Evolutionary conservation across 371 early-diverging fungal genomes (phyloP).

Genomic region (Synchytrium microbalum): DNA sequence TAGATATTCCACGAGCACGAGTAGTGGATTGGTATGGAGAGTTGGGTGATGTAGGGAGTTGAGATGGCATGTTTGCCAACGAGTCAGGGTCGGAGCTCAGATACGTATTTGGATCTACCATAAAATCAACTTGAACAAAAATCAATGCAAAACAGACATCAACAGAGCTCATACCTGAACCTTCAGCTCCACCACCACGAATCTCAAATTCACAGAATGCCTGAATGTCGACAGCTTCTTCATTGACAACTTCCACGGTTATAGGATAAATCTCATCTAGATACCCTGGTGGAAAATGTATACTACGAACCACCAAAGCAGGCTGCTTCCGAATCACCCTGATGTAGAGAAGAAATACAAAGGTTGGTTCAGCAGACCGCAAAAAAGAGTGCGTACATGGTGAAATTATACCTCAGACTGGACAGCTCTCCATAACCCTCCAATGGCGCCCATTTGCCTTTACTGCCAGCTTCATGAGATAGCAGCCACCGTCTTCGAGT

Average conservation of each 20-base stretch:
- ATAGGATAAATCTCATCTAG: conserved; percentile 62
- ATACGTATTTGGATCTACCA: too few relatives aligned
- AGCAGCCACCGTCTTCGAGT: conserved; percentile 25
- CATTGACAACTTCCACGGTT: conserved; percentile 49
- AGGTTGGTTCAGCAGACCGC: conserved; percentile 6
- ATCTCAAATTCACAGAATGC: conserved; percentile 43
- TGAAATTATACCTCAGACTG: conserved; percentile 34
- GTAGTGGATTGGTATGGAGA: too few relatives aligned
- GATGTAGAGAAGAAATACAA: too few relatives aligned
- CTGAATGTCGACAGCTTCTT: conserved; percentile 46
- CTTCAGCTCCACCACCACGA: conserved; percentile 36
- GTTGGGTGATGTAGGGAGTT: too few relatives aligned
- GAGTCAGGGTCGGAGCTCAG: too few relatives aligned
- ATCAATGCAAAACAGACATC: too few relatives aligned
- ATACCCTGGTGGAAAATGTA: conserved; percentile 52
- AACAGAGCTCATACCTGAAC: conserved; percentile 10
- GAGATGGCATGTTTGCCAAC: too few relatives aligned
- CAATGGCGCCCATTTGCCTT: conserved; percentile 18
- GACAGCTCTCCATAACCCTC: conserved; percentile 51
- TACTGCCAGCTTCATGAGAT: background rate
- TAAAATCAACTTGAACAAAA: too few relatives aligned
- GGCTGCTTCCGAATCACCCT: conserved; percentile 61
- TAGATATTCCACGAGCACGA: background rate
- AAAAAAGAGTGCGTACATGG: conserved; percentile 6
- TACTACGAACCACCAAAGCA: conserved; percentile 46